Percentiles rank a stretch among this genome's conserved stretches.
phyloP scores from a whole-genome alignment of 768 basidiomycete genomes.

The Amanita pallidorosea region DNA sequence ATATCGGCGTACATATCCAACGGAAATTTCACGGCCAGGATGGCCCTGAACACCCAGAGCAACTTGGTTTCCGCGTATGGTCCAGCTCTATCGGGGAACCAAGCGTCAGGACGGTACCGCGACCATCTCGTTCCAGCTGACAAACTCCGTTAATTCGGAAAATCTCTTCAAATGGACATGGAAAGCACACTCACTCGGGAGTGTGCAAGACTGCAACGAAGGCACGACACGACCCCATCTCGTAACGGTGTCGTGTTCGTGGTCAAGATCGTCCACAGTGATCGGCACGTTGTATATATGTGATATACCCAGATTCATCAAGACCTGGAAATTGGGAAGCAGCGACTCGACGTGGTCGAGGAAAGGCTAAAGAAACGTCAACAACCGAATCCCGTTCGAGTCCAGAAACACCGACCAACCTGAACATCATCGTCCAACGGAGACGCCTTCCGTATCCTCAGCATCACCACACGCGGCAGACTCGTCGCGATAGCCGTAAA shows the following conservation, averaged over 20 bases:
- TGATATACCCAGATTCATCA: background rate
- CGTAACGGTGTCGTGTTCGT: background rate
- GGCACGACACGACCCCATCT: slow-evolving; percentile 1
- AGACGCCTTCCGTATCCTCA: slow-evolving; percentile 7
- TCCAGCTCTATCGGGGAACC: slow-evolving; percentile 5
- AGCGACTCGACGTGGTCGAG: background rate
- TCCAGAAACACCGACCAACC: slow-evolving; percentile 1
- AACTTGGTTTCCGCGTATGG: background rate
- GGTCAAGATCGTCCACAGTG: background rate
- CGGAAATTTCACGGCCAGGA: background rate
- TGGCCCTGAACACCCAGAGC: slow-evolving; percentile 2
- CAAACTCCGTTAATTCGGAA: background rate
- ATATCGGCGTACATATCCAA: background rate
- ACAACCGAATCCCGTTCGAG: background rate
- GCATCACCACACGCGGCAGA: slow-evolving; percentile 7
- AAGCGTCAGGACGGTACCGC: background rate
- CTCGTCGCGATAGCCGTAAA: slow-evolving; percentile 5
- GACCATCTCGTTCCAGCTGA: slow-evolving; percentile 3
- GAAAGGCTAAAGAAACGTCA: slow-evolving; percentile 3
- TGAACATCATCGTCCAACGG: slow-evolving; percentile 1
- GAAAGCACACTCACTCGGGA: background rate
- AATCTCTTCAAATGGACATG: background rate
- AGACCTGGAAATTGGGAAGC: background rate
- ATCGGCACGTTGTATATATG: background rate
- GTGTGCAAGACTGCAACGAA: background rate